Conservation (phyloP, 129 eudicot genomes). For the sunflower (Helianthus annuus) region DNA sequence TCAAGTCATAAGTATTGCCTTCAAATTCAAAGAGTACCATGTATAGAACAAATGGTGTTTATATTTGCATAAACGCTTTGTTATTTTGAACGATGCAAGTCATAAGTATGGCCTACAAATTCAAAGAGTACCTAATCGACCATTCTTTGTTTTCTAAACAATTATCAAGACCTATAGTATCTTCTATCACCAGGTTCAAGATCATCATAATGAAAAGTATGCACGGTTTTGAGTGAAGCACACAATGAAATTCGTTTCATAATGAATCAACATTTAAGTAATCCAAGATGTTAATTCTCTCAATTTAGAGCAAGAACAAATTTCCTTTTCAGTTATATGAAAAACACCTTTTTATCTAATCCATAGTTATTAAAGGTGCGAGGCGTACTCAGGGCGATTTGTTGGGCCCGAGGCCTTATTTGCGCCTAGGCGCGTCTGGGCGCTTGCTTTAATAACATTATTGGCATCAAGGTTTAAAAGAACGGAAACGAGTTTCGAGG, state of each 20-base stretch:
- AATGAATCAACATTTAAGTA: neutral
- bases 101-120: neutral
- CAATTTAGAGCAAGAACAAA: neutral
- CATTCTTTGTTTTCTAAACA: slow-evolving; percentile 12
- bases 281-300: neutral
- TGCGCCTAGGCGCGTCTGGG: no score
- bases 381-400: no score
- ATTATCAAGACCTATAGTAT: slow-evolving; percentile 6
- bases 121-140: neutral
- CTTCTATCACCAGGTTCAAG: neutral
- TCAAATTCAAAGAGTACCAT: no score
- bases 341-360: neutral
- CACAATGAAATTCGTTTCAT: neutral
- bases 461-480: no score
- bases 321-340: neutral
- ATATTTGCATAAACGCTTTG: neutral
- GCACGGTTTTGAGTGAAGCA: neutral
- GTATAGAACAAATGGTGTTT: neutral
- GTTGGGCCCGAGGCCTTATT: no score
- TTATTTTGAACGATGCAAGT: slow-evolving; percentile 1
- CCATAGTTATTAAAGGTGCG: no score
- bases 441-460: no score
- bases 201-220: neutral
- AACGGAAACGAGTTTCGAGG: no score
- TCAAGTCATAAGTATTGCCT: no score